Base-by-base conservation (phyloP, 352 stramenopile genomes). In the Globisporangium acanthophoron region DNA sequence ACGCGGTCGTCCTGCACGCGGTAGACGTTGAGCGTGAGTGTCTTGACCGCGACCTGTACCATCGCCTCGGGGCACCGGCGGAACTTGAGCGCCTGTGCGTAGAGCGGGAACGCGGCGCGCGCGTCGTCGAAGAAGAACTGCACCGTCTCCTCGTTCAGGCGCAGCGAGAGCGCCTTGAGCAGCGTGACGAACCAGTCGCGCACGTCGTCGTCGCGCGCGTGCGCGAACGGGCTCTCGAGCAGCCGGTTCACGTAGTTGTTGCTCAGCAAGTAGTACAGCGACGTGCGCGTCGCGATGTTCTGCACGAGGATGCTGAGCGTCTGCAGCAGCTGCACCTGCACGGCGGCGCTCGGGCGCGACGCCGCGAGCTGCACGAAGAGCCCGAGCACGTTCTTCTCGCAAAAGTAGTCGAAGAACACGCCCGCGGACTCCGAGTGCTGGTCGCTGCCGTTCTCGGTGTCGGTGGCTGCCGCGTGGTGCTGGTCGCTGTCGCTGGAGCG, bases 341-440 rank as follows among this genome's bases (percentile, higher is more conserved):
- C 80, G n/a, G 69, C 53, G 18, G 86, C 61, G 20, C 66, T 72
- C 24, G 80, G 66, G 64, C 59, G 21, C 39, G 77, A 82, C 31
- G 74, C 69, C 52, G 85, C 88, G 21, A 95, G 52, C 46, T 96
- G 78, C 9, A 98, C 76, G 12, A 98, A 77, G 53, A 98, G 73
- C 15, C 79, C 79, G 3, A 98, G 67, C 47, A 98, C 96, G 66
- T 97, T 97, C 61, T 97, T 98, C 71, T 98, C 94, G 61, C 92
- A 97, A 72, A 98, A 98, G 74, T 98, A 98, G 63, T 97, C 91
- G 69, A 98, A 98, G 56, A 98, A 92, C 54, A 78, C 69, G 47
- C 76, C 83, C 1, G 77, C 71, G 53, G 46, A 71, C 67, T 5
- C 64, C 60, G 24, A 74, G 54, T n/a, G 62, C 35, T 43, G 27